Evolutionary conservation across 257 asterid species (phyloP).

Genomic region (Rauvolfia tetraphylla): DNA sequence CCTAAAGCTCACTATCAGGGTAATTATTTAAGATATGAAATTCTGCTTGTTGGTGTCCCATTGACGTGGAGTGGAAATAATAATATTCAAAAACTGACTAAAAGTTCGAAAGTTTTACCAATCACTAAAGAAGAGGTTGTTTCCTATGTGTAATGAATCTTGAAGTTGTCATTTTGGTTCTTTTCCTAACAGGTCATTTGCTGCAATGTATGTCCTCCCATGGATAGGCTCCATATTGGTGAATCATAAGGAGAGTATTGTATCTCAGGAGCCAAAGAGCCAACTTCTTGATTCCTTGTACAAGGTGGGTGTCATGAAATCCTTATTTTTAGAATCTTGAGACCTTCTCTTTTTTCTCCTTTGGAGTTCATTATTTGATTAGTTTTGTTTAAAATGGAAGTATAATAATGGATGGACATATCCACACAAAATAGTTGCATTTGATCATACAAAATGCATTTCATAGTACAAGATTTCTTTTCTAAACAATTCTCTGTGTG

Average conservation of each 20-base stretch:
- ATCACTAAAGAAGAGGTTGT: neutral
- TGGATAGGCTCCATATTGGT: slow-evolving; percentile 75
- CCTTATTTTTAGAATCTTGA: neutral
- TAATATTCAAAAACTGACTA: neutral
- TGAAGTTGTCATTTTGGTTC: too few species aligned
- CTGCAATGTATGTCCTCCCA: slow-evolving; percentile 60
- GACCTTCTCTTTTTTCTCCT: neutral
- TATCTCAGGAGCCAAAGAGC: slow-evolving; percentile 51
- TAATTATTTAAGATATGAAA: neutral
- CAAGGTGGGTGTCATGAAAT: slow-evolving; percentile 50
- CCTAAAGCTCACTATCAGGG: neutral
- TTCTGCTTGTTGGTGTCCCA: neutral
- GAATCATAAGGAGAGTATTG: slow-evolving; percentile 54
- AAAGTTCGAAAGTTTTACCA: neutral
- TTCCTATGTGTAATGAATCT: neutral
- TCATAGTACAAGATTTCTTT: neutral
- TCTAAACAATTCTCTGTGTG: neutral
- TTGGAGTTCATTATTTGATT: neutral
- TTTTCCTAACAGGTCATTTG: too few species aligned
- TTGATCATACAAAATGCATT: neutral
- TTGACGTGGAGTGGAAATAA: neutral
- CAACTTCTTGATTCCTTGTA: slow-evolving; percentile 62
- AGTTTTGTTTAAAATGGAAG: neutral
- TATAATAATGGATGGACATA: neutral
- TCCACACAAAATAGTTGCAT: neutral